Evolutionary conservation across 371 early-diverging fungal species (phyloP), one percentile per base, ranked within the genome.

Genomic region (Fennellomyces sp.): DNA sequence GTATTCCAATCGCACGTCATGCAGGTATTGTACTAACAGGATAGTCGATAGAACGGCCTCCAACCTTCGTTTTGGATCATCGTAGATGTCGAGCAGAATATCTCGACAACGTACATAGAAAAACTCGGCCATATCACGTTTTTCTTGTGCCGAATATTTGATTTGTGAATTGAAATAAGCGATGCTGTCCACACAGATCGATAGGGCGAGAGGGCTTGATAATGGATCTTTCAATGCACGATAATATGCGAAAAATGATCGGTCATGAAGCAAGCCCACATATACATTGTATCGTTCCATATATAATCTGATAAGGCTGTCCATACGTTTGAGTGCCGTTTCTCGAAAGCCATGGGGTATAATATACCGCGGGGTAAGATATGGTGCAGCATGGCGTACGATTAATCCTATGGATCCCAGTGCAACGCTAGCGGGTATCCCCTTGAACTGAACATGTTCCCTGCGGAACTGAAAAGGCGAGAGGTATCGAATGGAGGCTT

Each of bases 61-160:
- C 3, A 67, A 15, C 13, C 60, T 38, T 26, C 56, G 59, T 1
- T 59, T n/a, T 0, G 67, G 63, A 33, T 67, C 67, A 21, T 67
- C 63, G 52, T 59, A 67, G 26, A 47, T 56, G 10, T 67, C 67
- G n/a, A 33, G 15, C 0, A 67, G 21, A 2, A 42, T 23, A 29
- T 56, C 51, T 35, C 25, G 49, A 12, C 48, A 52, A 15, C 21
- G 25, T 5, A 48, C 15, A 31, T 63, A 67, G 36, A 67, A 63
- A 27, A 58, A 54, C 15, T 67, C 67, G 5, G 58, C 58, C 26
- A 63, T 25, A 5, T 39, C 25, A 39, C 63, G 63, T 10, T 47
- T 58, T 28, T 59, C 59, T 11, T 30, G 12, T 10, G 36, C 5
- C 5, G 41, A 29, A 23, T 58, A 59, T 11, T 45, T 11, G 5